These are phyloP conservation scores for Nelumbo lutea DNA, from an alignment of 164 flowering plant species.

Conservation along the genomic window DNA sequence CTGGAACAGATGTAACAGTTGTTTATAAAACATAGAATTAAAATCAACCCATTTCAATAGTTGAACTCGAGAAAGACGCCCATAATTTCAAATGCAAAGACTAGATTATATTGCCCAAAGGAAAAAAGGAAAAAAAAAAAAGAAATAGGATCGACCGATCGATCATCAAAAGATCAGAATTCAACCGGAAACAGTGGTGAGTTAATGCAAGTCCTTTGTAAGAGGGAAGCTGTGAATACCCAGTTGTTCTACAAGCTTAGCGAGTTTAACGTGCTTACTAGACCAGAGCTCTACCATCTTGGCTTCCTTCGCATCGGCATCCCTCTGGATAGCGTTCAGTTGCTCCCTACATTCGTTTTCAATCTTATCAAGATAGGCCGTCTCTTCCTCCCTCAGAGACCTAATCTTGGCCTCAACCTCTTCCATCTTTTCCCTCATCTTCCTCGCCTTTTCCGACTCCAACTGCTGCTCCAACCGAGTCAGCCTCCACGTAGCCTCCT, in stretches of 20 bases:
- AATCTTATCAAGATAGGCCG: conserved; percentile 16
- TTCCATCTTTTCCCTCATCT: conserved; percentile 38
- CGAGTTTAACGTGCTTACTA: conserved; percentile 25
- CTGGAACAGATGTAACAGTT: too few species aligned
- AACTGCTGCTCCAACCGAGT: conserved; percentile 41
- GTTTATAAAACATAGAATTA: too few species aligned
- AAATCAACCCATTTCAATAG: too few species aligned
- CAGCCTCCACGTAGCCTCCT: conserved; percentile 41
- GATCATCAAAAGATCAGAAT: too few species aligned
- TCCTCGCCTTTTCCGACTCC: conserved; percentile 37
- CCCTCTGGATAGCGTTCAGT: conserved; percentile 23
- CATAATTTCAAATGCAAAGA: background rate
- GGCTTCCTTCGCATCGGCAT: conserved; percentile 33
- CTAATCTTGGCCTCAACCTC: conserved; percentile 34
- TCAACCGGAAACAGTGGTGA: too few species aligned
- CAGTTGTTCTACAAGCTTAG: conserved; percentile 28
- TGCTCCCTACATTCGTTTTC: conserved; percentile 32
- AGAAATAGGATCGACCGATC: too few species aligned
- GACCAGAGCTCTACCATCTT: conserved; percentile 33
- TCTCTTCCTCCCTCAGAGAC: conserved; percentile 32
- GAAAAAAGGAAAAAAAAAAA: too few species aligned
- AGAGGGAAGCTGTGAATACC: conserved; percentile 13
- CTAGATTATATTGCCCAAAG: background rate
- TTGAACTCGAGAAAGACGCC: background rate
- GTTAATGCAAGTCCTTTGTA: conserved; percentile 11